Percentiles rank a stretch among this genome's conserved stretches.
These are phyloP conservation scores for Mollisia scopiformis DNA, from an alignment of 2,329 filamentous ascomycete genomes.

Conservation along the genomic window DNA sequence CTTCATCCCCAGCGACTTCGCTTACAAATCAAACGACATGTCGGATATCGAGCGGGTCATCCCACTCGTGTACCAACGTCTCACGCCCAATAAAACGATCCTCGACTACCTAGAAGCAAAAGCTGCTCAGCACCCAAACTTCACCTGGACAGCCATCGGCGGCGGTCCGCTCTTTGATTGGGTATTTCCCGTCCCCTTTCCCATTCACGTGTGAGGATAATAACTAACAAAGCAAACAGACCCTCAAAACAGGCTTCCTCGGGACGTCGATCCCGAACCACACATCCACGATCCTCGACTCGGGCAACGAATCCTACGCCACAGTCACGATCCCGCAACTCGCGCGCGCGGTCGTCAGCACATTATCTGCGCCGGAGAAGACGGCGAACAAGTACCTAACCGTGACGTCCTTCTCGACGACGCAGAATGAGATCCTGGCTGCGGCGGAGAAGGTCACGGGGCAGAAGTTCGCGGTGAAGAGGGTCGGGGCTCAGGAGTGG, in stretches of 20 bases:
- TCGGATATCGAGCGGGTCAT: slow-evolving; percentile 9
- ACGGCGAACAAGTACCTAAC: slow-evolving; percentile 37
- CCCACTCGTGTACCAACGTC: neutral
- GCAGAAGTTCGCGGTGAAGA: slow-evolving; percentile 32
- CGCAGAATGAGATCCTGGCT: slow-evolving; percentile 38
- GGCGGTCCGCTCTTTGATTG: slow-evolving; percentile 32
- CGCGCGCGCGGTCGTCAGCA: slow-evolving; percentile 36
- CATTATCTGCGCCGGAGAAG: slow-evolving; percentile 39
- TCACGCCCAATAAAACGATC: slow-evolving; percentile 6
- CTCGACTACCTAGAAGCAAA: slow-evolving; percentile 15
- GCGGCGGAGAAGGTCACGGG: slow-evolving; percentile 34
- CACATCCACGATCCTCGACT: slow-evolving; percentile 46
- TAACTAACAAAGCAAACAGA: slow-evolving; percentile 1
- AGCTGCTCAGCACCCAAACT: slow-evolving; percentile 6
- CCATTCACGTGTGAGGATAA: neutral
- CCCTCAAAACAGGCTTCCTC: slow-evolving; percentile 45
- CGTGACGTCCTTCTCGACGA: slow-evolving; percentile 36
- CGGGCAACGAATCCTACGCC: slow-evolving; percentile 30
- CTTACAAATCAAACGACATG: slow-evolving; percentile 33
- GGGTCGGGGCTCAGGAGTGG: slow-evolving; percentile 7
- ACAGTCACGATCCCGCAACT: slow-evolving; percentile 32
- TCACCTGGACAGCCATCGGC: slow-evolving; percentile 39
- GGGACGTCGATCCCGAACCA: slow-evolving; percentile 53
- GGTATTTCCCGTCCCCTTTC: slow-evolving; percentile 3
- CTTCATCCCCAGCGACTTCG: slow-evolving; percentile 63